Base-by-base conservation (phyloP, 2,329 filamentous ascomycete species). In the Colletotrichum lini region DNA sequence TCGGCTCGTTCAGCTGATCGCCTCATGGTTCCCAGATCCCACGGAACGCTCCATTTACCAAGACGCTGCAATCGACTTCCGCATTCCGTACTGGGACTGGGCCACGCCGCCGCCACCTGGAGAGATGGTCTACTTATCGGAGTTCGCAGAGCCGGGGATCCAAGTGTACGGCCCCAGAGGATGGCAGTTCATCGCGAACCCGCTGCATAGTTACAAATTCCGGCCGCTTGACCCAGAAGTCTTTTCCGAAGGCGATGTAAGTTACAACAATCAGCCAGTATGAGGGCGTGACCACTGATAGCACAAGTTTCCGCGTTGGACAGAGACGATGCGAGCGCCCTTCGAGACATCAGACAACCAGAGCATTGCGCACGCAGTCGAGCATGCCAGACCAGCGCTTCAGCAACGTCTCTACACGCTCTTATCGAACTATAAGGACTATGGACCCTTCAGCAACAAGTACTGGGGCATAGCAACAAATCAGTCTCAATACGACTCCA, bases 391-490 rank as follows among this genome's bases (percentile, higher is more conserved):
- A 6, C 79, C 83, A 2, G 86, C 86, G 16, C 85, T 91, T 47
- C 88, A 90, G 76, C 85, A 90, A 73, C 87, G 93, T 15, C 83
- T 95, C 2, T 92, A 91, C 75, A 91, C 89, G 62, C 83, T 94
- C 1, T 89, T 93, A 73, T 89, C 91, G 10, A 89, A 88, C 69
- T 94, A 93, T 77, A 84, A 87, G 56, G 88, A 93, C 74, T 94
- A 91, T 77, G 88, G 89, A 18, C 84, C 87, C 18, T 93, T 94
- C 77, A 91, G 91, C 75, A 95, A 91, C 76, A 90, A 93, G 77
- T 89, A 87, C 1, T 91, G 88, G 87, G 85, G 86, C n/a, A 79
- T 81, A 9, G 81, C 83, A 4, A 82, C 82, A 16, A 83, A 85
- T 58, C 80, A 85, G 47, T 81, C 80, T 6, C 84, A 84, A 15